Evolutionary conservation across 2,329 filamentous ascomycete species (phyloP).

Genomic region (Penicillium capsulatum): DNA sequence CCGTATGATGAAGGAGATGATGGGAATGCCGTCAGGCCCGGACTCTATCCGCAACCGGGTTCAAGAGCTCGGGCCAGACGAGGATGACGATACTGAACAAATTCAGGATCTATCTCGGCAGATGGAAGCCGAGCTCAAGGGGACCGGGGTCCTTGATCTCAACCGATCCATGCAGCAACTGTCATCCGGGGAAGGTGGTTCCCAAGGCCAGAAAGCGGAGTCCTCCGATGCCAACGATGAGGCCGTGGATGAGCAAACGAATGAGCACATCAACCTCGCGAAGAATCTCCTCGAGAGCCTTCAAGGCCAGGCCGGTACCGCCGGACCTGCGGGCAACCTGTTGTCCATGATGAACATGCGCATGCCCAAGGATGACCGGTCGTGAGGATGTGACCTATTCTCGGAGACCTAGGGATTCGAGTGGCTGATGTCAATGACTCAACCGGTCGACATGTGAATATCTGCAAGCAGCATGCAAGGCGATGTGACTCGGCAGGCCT

Average conservation of each 20-base stretch:
- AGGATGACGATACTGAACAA: conserved; percentile 58
- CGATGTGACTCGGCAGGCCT: too few relatives aligned
- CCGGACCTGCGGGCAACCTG: conserved; percentile 83
- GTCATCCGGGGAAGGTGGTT: conserved; percentile 8
- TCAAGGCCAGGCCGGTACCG: conserved; percentile 79
- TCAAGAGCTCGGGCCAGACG: conserved; percentile 48
- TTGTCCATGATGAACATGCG: conserved; percentile 79
- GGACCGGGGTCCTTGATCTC: conserved; percentile 43
- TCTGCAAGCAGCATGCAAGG: too few relatives aligned
- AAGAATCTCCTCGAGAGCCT: conserved; percentile 91
- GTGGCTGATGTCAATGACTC: too few relatives aligned
- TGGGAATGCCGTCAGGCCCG: conserved; percentile 59
- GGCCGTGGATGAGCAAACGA: conserved; percentile 51
- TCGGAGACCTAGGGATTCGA: too few relatives aligned
- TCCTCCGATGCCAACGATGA: conserved; percentile 13
- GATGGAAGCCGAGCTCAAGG: conserved; percentile 48
- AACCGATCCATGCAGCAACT: conserved; percentile 24
- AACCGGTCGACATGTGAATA: too few relatives aligned
- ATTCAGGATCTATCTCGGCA: conserved; percentile 43
- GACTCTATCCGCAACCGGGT: conserved; percentile 32
- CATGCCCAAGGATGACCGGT: conserved; percentile 69
- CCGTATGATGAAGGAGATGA: conserved; percentile 87
- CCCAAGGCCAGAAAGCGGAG: conserved; percentile 29
- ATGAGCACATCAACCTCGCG: conserved; percentile 81
- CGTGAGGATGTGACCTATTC: too few relatives aligned